Conservation (phyloP, 352 stramenopile genomes). For the Phytophthora tentaculata region DNA sequence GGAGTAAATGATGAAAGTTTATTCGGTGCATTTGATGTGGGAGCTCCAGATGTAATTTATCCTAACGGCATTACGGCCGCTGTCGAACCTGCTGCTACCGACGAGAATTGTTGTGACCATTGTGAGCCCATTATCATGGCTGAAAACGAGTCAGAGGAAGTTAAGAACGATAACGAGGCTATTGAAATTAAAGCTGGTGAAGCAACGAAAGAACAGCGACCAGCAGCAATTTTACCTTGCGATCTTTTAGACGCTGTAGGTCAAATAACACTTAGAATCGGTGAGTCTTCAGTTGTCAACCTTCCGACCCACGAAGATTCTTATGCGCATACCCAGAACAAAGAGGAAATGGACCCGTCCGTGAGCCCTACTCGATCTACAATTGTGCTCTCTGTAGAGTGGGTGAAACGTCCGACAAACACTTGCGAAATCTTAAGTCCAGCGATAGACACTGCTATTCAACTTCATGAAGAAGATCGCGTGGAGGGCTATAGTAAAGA, state of each 20-base stretch:
- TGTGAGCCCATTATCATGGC: not conserved
- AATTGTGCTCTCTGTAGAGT: not conserved
- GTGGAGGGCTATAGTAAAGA: not conserved
- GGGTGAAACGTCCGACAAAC: not conserved
- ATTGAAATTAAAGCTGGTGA: not conserved
- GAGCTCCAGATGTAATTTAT: too few species aligned
- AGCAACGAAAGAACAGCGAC: not conserved
- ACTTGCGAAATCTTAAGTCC: not conserved
- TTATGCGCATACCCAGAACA: too few species aligned
- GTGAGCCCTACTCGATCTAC: not conserved
- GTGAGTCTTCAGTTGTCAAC: not conserved
- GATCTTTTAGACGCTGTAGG: not conserved
- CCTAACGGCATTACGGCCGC: not conserved
- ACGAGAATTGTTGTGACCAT: not conserved
- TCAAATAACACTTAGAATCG: not conserved
- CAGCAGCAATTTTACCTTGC: not conserved
- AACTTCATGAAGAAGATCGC: not conserved
- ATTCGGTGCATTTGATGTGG: not conserved
- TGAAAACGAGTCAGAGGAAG: not conserved
- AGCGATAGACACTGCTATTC: not conserved
- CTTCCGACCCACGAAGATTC: not conserved
- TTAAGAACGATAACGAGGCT: not conserved
- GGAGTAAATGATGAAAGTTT: not conserved
- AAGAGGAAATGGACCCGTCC: too few species aligned
- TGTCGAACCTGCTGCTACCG: not conserved